Evolutionary conservation across 495 filamentous ascomycete species (phyloP), one percentile per base, ranked within the genome.

Genomic region (Annulohypoxylon maeteangense): DNA sequence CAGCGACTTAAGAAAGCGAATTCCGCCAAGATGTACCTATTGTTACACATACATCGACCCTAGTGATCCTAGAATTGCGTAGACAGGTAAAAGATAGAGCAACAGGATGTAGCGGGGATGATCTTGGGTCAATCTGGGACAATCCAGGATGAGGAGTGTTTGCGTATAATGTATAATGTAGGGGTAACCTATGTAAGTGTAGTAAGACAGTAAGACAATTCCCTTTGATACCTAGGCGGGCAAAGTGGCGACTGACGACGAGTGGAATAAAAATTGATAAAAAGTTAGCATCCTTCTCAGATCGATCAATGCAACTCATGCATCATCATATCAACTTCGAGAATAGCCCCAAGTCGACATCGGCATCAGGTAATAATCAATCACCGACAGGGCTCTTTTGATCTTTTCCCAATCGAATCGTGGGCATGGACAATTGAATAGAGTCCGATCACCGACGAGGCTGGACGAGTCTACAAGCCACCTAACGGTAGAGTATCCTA

Each of bases 371-470:
- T 36, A 44, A 10, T 23, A 2, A 31, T 32, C 47, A 71, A 71
- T 20, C 45, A 22, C 50, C 68, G 56, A 62, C 62, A 71, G 50
- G 68, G 53, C 55, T 44, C 31, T 20, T 48, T 47, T 7, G 16
- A 10, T 48, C 45, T 11, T 25, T 18, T 42, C 31, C 7, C 34
- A 50, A 60, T 44, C 18, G 20, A 60, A 23, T 25, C 11, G 53
- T 60, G 12, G 38, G n/a, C 38, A 44, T 44, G 10, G 54, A 64
- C 29, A 34, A 4, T 27, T 51, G 47, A 29, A 0, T 51, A 60
- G 34, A 44, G 38, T 16, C 69, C 69, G 69, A 72, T 0, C 53
- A 48, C 69, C 69, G 69, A 72, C 22, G 7, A 67, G 59, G 63
- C 63, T 57, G 47, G 23, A 32, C 20, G 12, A 22, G 16, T 29